Conservation (phyloP, 441 rosid species). For the Gossypium lobatum region DNA sequence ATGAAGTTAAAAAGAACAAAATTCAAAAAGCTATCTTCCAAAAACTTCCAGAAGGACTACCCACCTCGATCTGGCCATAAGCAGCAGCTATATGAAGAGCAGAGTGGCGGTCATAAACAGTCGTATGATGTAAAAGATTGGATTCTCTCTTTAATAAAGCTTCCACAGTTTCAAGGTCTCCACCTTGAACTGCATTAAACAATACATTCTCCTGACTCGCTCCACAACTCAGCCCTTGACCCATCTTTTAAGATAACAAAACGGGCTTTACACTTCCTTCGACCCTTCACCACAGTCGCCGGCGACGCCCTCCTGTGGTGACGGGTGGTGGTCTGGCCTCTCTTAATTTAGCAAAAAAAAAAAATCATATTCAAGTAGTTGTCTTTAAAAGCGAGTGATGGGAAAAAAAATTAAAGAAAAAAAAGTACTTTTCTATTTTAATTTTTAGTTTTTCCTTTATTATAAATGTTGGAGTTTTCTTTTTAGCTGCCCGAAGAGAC, state of each 20-base stretch:
- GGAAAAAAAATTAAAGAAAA: not conserved
- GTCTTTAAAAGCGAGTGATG: not conserved
- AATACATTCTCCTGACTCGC: slow-evolving; percentile 57
- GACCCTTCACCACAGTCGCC: slow-evolving; percentile 35
- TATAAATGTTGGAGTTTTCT: slow-evolving; percentile 17
- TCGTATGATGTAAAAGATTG: slow-evolving; percentile 38
- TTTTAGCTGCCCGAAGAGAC: slow-evolving; percentile 29
- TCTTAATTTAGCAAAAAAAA: not conserved
- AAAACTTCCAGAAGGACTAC: slow-evolving; percentile 9
- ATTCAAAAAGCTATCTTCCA: slow-evolving; percentile 8
- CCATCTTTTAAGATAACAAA: slow-evolving; percentile 38
- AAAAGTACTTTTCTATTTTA: not conserved
- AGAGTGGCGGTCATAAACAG: slow-evolving; percentile 74
- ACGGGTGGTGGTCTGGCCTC: slow-evolving; percentile 10
- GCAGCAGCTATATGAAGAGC: slow-evolving; percentile 90
- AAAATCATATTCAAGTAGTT: slow-evolving; percentile 16
- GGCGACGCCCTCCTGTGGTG: slow-evolving; percentile 37
- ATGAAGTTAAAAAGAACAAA: slow-evolving; percentile 7
- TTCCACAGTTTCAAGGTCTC: slow-evolving; percentile 49
- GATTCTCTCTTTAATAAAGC: slow-evolving; percentile 47
- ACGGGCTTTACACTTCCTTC: not conserved
- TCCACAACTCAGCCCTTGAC: slow-evolving; percentile 83
- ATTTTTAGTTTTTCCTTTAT: not conserved
- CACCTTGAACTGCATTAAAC: slow-evolving; percentile 65
- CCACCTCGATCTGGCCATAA: slow-evolving; percentile 90